phyloP scores from a whole-genome alignment of 1,139 yeast genomes.

The Magnusiomyces paraingens region DNA sequence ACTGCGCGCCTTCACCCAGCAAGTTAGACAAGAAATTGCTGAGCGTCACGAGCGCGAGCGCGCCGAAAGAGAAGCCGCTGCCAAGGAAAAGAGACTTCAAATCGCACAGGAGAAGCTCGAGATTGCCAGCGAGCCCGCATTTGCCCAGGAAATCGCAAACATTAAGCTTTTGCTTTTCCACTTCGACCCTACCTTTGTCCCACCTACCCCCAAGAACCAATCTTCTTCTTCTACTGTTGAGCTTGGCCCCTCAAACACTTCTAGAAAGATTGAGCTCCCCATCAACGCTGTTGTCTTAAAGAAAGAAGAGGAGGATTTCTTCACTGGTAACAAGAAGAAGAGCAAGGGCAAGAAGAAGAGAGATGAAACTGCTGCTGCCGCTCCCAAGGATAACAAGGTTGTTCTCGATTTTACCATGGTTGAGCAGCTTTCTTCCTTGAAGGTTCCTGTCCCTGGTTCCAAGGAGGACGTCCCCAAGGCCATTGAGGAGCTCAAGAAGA shows the following conservation, averaged over 20 bases:
- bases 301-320: conserved; percentile 48
- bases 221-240: conserved; percentile 15
- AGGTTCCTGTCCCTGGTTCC: conserved; percentile 73
- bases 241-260: conserved; percentile 29
- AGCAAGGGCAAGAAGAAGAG: conserved; percentile 38
- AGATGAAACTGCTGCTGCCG: conserved; percentile 37
- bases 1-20: conserved; percentile 30
- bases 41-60: conserved; percentile 50
- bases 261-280: conserved; percentile 47
- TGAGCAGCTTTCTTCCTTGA: conserved; percentile 68
- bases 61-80: conserved; percentile 42
- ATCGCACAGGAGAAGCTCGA: conserved; percentile 53
- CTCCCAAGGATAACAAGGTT: conserved; percentile 40
- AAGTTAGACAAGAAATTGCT: conserved; percentile 46
- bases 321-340: conserved; percentile 51
- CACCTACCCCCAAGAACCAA: conserved; percentile 26
- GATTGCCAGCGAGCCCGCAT: conserved; percentile 76
- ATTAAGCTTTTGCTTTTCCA: conserved; percentile 64
- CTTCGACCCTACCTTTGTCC: conserved; percentile 76
- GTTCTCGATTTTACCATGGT: conserved; percentile 77
- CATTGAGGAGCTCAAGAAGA: conserved; percentile 62
- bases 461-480: conserved; percentile 67
- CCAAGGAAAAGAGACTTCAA: conserved; percentile 37
- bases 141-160: conserved; percentile 62
- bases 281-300: conserved; percentile 60